Evolutionary conservation across 2,329 filamentous ascomycete genomes (phyloP), one percentile per base, ranked within the genome.

Genomic region (Fusarium armeniacum): DNA sequence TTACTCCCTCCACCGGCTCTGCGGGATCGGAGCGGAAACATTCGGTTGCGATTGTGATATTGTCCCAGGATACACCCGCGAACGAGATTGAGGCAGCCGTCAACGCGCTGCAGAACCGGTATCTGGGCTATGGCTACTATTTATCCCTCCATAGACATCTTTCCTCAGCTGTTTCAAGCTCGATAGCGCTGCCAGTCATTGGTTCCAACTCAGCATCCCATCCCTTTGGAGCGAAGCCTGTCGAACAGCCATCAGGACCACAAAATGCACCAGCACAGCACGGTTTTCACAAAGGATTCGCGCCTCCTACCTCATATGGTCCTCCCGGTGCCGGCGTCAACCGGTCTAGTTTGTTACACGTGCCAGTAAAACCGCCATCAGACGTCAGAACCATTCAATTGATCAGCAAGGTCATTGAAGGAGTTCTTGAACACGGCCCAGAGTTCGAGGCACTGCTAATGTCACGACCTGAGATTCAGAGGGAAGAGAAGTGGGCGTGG

Each of bases 371-470:
- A 65, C 85, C 91, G 9, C 95, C 95, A 2, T 85, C 87, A 8
- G 92, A 98, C 72, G 86, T 97, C 51, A 91, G 89, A 69, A 91
- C 91, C 65, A 83, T 98, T 1, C 90, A 90, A 61, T 85, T 97
- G 45, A 97, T 98, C 65, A 95, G 98, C 81, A 94, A 91, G 77
- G 92, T 94, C 0, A 86, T 97, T 35, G 95, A 98, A 76, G 86
- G 87, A 4, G 84, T 98, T 0, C 82, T 98, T 11, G 88, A 89
- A 24, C 89, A 96, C 71, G 94, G 94, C 0, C 89, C 93, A 0
- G 93, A 96, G 75, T 97, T 97, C 65, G 96, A 99, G 79, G 94
- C 94, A 7, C 83, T 97, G 3, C 85, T 99, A 9, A 98, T 98
- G 96, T 91, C 90, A 51, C 86, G 93, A 20, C 88, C 92, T 0